Percentiles rank a stretch among this genome's conserved stretches.
Evolutionary conservation across 257 asterid genomes (phyloP).

Genomic region (Solanum virginianum): DNA sequence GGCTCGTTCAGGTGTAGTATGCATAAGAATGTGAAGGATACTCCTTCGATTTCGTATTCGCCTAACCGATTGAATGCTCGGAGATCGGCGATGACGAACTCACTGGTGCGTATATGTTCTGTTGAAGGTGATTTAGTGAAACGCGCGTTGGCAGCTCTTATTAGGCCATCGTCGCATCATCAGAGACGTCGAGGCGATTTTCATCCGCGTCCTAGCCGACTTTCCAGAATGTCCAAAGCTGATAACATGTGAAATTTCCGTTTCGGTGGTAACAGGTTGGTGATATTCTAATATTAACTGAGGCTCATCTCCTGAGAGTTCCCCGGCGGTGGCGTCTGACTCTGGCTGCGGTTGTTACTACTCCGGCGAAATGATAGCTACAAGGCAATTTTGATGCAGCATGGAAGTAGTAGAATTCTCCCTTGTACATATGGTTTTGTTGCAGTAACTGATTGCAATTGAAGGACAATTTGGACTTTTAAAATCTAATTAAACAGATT

Average conservation of each 20-base stretch:
- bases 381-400: slow-evolving; percentile 9
- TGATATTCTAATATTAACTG: not conserved
- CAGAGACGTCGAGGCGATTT: slow-evolving; percentile 7
- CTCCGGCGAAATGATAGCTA: slow-evolving; percentile 4
- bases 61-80: slow-evolving; percentile 62
- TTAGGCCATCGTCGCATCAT: slow-evolving; percentile 7
- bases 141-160: slow-evolving; percentile 7
- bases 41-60: slow-evolving; percentile 33
- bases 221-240: slow-evolving; percentile 49
- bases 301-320: not conserved
- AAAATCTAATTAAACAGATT: not conserved
- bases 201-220: slow-evolving; percentile 22
- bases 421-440: slow-evolving; percentile 15
- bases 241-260: slow-evolving; percentile 7
- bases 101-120: slow-evolving; percentile 63
- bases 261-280: slow-evolving; percentile 33
- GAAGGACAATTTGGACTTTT: slow-evolving; percentile 10
- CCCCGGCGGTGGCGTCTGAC: slow-evolving; percentile 2
- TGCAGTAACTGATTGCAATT: slow-evolving; percentile 11
- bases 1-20: slow-evolving; percentile 86
- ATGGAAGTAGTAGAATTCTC: slow-evolving; percentile 5
- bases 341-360: slow-evolving; percentile 5
- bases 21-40: slow-evolving; percentile 43
- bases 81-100: slow-evolving; percentile 88
- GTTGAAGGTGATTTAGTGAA: slow-evolving; percentile 11